A percentile compares a stretch with the other conserved stretches of the same genome.
Conservation (phyloP, 1,139 yeast genomes). For the Candida albicans region DNA sequence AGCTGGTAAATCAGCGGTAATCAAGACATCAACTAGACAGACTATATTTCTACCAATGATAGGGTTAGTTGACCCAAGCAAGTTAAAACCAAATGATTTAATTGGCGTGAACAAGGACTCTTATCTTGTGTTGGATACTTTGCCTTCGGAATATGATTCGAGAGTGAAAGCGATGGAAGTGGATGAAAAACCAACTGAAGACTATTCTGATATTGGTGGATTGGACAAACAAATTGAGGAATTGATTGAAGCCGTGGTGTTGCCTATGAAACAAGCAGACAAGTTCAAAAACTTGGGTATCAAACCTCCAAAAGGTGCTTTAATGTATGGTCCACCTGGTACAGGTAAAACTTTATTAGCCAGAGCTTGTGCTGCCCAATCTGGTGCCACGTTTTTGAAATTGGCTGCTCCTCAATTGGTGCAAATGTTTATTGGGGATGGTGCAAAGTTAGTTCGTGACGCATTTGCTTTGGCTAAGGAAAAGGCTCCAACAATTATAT, state of each 20-base stretch:
- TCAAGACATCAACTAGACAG: constrained; percentile 95
- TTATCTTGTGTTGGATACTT: constrained; percentile 85
- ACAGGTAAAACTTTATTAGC: constrained; percentile 97
- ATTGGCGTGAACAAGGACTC: constrained; percentile 98
- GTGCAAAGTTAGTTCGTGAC: constrained; percentile 96
- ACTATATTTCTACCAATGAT: constrained; percentile 95
- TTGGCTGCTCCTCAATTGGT: constrained; percentile 98
- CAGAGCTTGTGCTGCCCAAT: constrained; percentile 98
- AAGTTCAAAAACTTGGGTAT: constrained; percentile 91
- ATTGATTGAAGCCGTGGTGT: constrained; percentile 93
- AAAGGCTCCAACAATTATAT: constrained; percentile 96
- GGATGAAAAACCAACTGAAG: constrained; percentile 96
- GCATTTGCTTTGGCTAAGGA: constrained; percentile 99
- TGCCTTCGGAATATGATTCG: constrained; percentile 96
- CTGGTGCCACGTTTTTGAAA: constrained; percentile 95
- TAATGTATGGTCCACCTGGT: constrained; percentile 99
- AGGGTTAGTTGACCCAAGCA: constrained; percentile 88
- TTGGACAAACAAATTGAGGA: constrained; percentile 97
- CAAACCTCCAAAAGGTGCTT: constrained; percentile 96
- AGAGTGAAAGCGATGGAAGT: constrained; percentile 99
- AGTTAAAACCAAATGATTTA: constrained; percentile 89
- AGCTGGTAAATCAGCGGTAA: constrained; percentile 95
- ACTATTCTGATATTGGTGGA: constrained; percentile 97
- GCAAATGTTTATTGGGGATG: constrained; percentile 99
- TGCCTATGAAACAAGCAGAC: constrained; percentile 98